Base-by-base conservation (phyloP, 176 grass and related monocot species). In the Otatea glauca region DNA sequence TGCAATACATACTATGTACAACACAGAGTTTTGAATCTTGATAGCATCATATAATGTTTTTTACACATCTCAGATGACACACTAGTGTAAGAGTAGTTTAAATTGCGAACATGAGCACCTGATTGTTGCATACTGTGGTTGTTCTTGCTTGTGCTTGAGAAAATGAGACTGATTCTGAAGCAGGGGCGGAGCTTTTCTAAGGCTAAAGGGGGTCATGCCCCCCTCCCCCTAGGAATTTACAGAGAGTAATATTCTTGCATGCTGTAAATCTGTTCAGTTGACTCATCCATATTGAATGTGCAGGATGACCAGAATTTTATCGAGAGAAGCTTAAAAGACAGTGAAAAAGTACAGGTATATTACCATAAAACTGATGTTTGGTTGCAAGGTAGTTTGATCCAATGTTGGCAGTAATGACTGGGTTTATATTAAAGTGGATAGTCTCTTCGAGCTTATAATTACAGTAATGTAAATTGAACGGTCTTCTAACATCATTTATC, bases 261-360 rank as follows among this genome's bases (percentile, higher is more conserved):
- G 29, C 29, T 29, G 29, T 29, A 15, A 66, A 16, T n/a, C 53
- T 80, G 1, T 23, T 85, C 65, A 64, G 2, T 80, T 71, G 56
- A 68, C 56, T 38, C 60, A 13, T 61, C 77, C 55, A 7, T 80
- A 23, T 58, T 51, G 54, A 77, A 75, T 84, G 32, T 65, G 83
- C 92, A 98, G 96, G 93, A 82, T 13, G 88, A 92, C 75, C 88
- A 92, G 20, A 82, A 15, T 41, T 98, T 95, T 64, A 88, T 95
- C 23, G 24, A 87, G 5, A 92, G 84, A 89, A 95, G 96, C 65
- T 88, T 98, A 75, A 82, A 93, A 78, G 96, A 95, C 61, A 98
- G 96, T 21, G 91, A 95, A 48, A 87, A 79, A 94, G 93, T 98
- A 85, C 96, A 98, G 91, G 96, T 93, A 83, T 69, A 53, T 58